These are phyloP conservation scores for Calycina herbarum DNA, from an alignment of 2,329 filamentous ascomycete species.

Conservation along the genomic window DNA sequence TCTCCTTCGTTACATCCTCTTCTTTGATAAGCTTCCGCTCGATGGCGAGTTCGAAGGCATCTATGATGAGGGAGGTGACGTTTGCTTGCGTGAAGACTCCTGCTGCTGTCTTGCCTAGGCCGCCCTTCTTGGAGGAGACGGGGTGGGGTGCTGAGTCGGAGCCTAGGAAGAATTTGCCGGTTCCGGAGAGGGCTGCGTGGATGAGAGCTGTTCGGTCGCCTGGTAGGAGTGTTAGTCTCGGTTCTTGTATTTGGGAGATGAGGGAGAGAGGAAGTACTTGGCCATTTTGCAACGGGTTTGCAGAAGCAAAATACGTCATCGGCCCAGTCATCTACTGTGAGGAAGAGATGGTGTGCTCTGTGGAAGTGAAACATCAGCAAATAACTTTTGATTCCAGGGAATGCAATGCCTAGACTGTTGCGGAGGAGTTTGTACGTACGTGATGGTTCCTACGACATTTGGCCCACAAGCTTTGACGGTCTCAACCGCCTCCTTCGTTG, in stretches of 20 bases:
- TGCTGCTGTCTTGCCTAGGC: conserved; percentile 55
- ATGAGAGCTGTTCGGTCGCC: conserved; percentile 8
- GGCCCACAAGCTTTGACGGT: conserved; percentile 76
- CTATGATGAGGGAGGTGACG: conserved; percentile 63
- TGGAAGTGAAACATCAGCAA: neutral
- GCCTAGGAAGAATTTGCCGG: conserved; percentile 65
- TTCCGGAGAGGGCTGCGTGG: conserved; percentile 49
- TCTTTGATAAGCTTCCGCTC: conserved; percentile 52
- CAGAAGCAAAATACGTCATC: conserved; percentile 61
- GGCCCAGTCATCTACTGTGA: conserved; percentile 76
- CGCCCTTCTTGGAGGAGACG: conserved; percentile 58
- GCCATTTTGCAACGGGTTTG: conserved; percentile 47
- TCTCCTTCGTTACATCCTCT: conserved; percentile 54
- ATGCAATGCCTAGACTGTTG: too few relatives aligned
- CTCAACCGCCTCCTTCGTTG: conserved; percentile 76
- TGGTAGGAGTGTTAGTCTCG: conserved; percentile 48
- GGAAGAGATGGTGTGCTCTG: conserved; percentile 37
- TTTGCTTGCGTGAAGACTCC: conserved; percentile 81
- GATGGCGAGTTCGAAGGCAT: conserved; percentile 62
- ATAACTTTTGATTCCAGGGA: too few relatives aligned
- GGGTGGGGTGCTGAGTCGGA: conserved; percentile 67
- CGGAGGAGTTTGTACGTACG: conserved; percentile 9
- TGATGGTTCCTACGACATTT: conserved; percentile 61
- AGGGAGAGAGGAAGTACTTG: conserved; percentile 49
- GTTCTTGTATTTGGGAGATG: conserved; percentile 43